Evolutionary conservation across 768 basidiomycete species (phyloP).

Genomic region (Phylloporus sp.): DNA sequence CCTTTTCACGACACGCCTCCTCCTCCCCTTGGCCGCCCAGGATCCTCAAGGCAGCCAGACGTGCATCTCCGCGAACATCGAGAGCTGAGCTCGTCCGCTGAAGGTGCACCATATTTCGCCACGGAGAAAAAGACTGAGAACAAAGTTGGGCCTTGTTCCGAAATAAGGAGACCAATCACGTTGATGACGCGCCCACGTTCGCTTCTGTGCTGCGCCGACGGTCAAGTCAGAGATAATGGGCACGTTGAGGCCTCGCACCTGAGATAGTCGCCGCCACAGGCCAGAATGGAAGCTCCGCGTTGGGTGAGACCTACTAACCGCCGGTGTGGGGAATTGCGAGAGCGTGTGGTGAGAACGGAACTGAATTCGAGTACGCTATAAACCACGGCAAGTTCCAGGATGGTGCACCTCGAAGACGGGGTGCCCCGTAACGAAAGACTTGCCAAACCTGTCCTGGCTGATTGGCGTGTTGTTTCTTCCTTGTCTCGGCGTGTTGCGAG

Average conservation of each 20-base stretch:
- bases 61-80: constrained; percentile 21
- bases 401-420: no score
- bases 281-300: not conserved
- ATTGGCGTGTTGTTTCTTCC: constrained; percentile 9
- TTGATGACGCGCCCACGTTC: not conserved
- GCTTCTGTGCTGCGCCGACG: not conserved
- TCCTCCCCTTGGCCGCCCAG: constrained; percentile 21
- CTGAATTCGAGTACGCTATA: constrained; percentile 20
- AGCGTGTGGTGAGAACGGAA: constrained; percentile 10
- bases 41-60: constrained; percentile 23
- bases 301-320: no score
- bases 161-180: not conserved
- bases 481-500: constrained; percentile 16
- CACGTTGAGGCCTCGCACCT: not conserved
- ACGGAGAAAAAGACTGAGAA: no score
- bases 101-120: no score
- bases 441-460: constrained; percentile 9
- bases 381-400: constrained; percentile 12
- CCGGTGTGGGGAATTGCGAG: no score
- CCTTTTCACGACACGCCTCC: constrained; percentile 19
- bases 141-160: constrained; percentile 1
- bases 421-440: constrained; percentile 8
- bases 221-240: not conserved
- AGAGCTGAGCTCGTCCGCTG: not conserved
- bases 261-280: not conserved